These are phyloP conservation scores for Avena sativa DNA, from an alignment of 176 grass and related monocot genomes.

Conservation along the genomic window DNA sequence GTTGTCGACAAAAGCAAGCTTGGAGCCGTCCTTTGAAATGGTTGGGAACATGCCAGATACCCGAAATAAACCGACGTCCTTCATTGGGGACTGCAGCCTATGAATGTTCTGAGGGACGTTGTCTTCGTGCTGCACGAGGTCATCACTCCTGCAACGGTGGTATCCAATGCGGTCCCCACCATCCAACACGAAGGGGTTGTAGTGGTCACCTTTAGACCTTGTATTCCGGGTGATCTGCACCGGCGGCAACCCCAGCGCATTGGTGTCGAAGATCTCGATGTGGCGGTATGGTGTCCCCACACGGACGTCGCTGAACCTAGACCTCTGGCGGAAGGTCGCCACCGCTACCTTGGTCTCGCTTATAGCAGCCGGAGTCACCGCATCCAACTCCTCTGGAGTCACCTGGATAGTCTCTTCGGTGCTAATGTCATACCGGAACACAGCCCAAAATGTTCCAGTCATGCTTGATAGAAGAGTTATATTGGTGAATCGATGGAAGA, in stretches of 20 bases:
- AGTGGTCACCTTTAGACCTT: not conserved
- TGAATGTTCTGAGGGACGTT: not conserved
- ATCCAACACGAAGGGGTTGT: slow-evolving; percentile 50
- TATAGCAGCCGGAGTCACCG: slow-evolving; percentile 47
- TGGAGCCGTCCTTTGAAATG: slow-evolving; percentile 42
- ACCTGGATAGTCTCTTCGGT: not conserved
- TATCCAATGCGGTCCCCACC: slow-evolving; percentile 33
- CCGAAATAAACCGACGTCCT: slow-evolving; percentile 14
- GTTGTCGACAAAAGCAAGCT: slow-evolving; percentile 46
- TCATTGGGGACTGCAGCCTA: not conserved
- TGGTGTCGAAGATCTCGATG: slow-evolving; percentile 44
- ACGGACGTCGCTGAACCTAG: not conserved
- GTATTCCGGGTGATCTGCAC: slow-evolving; percentile 6
- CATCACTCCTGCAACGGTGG: not conserved
- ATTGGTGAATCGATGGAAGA: slow-evolving; percentile 36
- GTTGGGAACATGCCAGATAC: slow-evolving; percentile 42
- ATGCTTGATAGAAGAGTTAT: not conserved
- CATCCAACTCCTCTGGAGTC: not conserved
- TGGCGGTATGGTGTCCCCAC: slow-evolving; percentile 35
- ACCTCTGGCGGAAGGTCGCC: slow-evolving; percentile 25
- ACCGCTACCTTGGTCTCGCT: slow-evolving; percentile 37
- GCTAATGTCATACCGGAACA: slow-evolving; percentile 2
- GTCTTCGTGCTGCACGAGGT: not conserved
- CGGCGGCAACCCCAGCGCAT: accelerated
- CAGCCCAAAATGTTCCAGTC: not conserved